Conservation (phyloP, 2,329 filamentous ascomycete species). For the Botrytis byssoidea region DNA sequence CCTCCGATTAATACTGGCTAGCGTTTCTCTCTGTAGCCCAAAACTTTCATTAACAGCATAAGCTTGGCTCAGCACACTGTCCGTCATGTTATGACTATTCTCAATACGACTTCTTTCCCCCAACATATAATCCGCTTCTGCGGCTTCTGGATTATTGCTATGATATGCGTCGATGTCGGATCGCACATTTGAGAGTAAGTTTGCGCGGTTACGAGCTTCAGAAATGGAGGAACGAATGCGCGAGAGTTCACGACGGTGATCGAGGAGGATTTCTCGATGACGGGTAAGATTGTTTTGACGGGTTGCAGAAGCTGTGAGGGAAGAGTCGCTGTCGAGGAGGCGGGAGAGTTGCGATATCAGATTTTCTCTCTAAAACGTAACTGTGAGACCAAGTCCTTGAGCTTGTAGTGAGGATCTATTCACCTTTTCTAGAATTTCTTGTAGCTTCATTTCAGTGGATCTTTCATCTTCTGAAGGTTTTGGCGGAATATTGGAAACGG, state of each 20-base stretch:
- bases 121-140: conserved; percentile 96
- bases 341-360: conserved; percentile 80
- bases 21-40: conserved; percentile 77
- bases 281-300: conserved; percentile 95
- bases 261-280: conserved; percentile 82
- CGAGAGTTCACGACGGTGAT: conserved; percentile 79
- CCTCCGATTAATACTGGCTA: conserved; percentile 83
- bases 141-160: conserved; percentile 73
- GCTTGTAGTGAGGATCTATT: background rate
- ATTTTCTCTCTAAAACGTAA: conserved; percentile 65
- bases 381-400: conserved; percentile 14
- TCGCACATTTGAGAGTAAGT: conserved; percentile 86
- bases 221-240: conserved; percentile 72
- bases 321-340: conserved; percentile 88
- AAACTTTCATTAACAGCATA: conserved; percentile 97
- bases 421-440: conserved; percentile 81
- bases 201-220: conserved; percentile 80
- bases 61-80: conserved; percentile 88
- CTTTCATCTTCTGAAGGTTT: conserved; percentile 85
- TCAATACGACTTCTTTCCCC: conserved; percentile 84
- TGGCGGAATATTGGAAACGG: conserved; percentile 72
- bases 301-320: conserved; percentile 83
- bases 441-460: conserved; percentile 74
- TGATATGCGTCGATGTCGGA: conserved; percentile 91
- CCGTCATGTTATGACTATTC: conserved; percentile 83